Evolutionary conservation across 2,329 filamentous ascomycete genomes (phyloP), one percentile per base, ranked within the genome.

Genomic region (Setomelanomma holmii): DNA sequence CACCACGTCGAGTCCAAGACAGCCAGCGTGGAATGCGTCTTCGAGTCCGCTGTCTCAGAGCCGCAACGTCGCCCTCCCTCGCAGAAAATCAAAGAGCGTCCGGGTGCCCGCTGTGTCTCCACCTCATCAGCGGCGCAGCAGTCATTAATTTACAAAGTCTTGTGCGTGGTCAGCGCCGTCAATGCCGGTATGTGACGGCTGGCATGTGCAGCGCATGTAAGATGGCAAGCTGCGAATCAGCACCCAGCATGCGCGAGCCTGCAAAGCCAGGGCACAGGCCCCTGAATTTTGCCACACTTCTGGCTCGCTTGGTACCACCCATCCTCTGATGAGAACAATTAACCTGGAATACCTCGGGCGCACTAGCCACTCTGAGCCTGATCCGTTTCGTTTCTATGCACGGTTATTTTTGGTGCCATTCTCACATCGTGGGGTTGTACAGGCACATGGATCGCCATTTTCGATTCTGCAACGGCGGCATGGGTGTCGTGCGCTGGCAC

Each of bases 371-470:
- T 46, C 56, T 20, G 30, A 49, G 66, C 10, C 46, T 56, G 41
- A 59, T 64, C 48, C 45, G 65, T 67, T 67, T 67, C 53, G 54
- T 60, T 65, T 60, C 55, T 46, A 41, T 51, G 51, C 52, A 63
- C 48, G 56, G 45, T 67, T 72, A 71, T 68, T 68, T 66, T 69
- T 67, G 61, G 66, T 21, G 56, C 51, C 50, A 40, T 46, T 56
- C 59, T 51, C 55, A 48, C 58, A 55, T 60, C 51, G 57, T 57
- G 55, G 59, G 47, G 57, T 57, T 40, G 45, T 17, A 52, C 53
- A 35, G 40, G 11, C 5, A 16, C 12, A 4, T 8, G n/a, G 27
- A 11, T 34, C 38, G 16, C 21, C 23, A 49, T 21, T 40, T 53
- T 49, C 40, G n/a, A n/a, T n/a, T n/a, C 7, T 45, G 24, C 52